These are phyloP conservation scores for Protomyces arabidopsidicola DNA, from an alignment of 1,139 yeast genomes.

Conservation along the genomic window DNA sequence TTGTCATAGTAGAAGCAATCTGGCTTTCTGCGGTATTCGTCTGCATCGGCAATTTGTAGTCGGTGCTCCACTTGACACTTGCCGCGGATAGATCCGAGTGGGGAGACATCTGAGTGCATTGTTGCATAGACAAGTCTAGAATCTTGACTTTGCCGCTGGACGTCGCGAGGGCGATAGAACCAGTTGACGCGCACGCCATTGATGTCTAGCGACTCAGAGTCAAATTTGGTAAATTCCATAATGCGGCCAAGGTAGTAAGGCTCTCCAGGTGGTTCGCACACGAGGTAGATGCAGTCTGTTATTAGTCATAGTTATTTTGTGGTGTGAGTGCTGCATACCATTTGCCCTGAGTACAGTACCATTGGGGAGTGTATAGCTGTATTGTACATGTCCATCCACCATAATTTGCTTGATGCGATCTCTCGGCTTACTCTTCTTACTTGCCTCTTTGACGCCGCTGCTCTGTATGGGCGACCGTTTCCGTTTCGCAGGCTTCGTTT, in stretches of 20 bases:
- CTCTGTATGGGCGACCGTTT: background rate
- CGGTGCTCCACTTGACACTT: constrained; percentile 63
- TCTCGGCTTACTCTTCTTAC: background rate
- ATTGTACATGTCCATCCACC: background rate
- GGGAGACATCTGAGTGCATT: constrained; percentile 81
- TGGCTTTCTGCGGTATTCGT: constrained; percentile 54
- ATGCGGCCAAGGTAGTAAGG: constrained; percentile 87
- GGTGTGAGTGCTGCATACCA: background rate
- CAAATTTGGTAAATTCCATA: constrained; percentile 57
- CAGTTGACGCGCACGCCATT: constrained; percentile 73
- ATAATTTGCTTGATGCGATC: background rate
- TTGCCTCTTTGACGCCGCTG: background rate
- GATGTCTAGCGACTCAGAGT: constrained; percentile 45
- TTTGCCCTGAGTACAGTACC: constrained; percentile 2
- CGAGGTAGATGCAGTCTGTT: constrained; percentile 69
- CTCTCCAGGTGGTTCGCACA: constrained; percentile 92
- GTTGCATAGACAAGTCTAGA: constrained; percentile 77
- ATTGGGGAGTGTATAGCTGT: constrained; percentile 1
- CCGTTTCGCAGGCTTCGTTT: background rate
- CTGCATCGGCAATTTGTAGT: constrained; percentile 59
- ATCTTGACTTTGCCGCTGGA: constrained; percentile 62
- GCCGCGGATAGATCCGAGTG: constrained; percentile 72
- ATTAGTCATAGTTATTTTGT: background rate
- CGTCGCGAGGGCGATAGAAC: constrained; percentile 87
- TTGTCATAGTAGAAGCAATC: constrained; percentile 80